Base-by-base conservation (phyloP, 129 eudicot species). In the Pseudognaphalium luteoalbum region DNA sequence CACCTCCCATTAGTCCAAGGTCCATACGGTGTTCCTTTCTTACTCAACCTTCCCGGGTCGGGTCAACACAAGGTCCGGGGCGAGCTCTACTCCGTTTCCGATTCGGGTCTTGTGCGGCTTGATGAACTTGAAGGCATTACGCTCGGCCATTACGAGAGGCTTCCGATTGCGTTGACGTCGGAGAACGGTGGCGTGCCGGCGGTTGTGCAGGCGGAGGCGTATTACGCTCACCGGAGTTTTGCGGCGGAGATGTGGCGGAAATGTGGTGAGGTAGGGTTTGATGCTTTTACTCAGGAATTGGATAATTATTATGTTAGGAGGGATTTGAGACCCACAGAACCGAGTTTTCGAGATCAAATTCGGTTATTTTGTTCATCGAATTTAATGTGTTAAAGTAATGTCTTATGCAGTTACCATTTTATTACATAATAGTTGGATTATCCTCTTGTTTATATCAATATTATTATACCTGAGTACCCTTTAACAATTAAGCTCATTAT, bases 221-320 rank as follows among this genome's bases (percentile, higher is more conserved):
- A 92, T 80, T 92, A 71, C 42, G 96, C 75, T n/a, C 88, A 88
- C 76, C 66, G 81, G 52, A 85, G 82, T 29, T 92, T 84, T 29
- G 92, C 90, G 61, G 86, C 80, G 85, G 86, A 69, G 41, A 51
- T 92, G 86, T 92, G 98, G 98, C 78, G 70, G 85, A 86, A 74
- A 83, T 50, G 66, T 22, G 94, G 92, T 1, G 82, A 70, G 76
- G 76, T 8, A 7, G 98, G 94, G 54, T 66, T 61, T 60, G 77
- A 62, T 29, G 81, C 39, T 41, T 92, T 83, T 28, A 72, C 79
- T 37, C 68, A 76, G 78, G 85, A 82, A 6, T 37, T 76, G 61
- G 88, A 79, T 19, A 66, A 63, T 15, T 74, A 44, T 11, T 92
- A 92, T 64, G 95, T 90, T 11, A 77, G 34, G 82, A 73, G 80